A percentile compares a stretch with the other conserved stretches of the same genome.
phyloP scores from a whole-genome alignment of 2,329 filamentous ascomycete genomes.

The Neoscytalidium dimidiatum region DNA sequence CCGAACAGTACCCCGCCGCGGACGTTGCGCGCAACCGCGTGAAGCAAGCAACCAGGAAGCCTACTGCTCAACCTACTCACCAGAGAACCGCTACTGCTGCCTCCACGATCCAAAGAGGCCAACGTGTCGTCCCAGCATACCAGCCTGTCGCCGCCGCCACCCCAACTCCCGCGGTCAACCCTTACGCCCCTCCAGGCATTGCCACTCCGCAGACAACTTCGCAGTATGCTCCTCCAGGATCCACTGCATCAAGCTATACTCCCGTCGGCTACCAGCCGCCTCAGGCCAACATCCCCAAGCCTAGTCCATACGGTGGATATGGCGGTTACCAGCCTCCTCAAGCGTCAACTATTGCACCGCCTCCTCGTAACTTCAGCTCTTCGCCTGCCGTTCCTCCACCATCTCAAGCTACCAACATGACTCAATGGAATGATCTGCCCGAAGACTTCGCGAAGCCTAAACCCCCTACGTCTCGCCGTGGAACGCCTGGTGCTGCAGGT shows the following conservation, averaged over 20 bases:
- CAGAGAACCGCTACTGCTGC: slow-evolving; percentile 43
- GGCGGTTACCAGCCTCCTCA: slow-evolving; percentile 47
- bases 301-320: slow-evolving; percentile 34
- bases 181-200: slow-evolving; percentile 36
- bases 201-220: slow-evolving; percentile 32
- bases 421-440: slow-evolving; percentile 94
- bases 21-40: slow-evolving; percentile 85
- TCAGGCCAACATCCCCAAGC: slow-evolving; percentile 31
- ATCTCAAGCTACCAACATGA: slow-evolving; percentile 69
- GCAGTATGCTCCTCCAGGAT: slow-evolving; percentile 34
- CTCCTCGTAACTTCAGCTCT: slow-evolving; percentile 67
- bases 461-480: slow-evolving; percentile 63
- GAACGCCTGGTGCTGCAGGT: slow-evolving; percentile 66
- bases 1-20: slow-evolving; percentile 78
- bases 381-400: slow-evolving; percentile 67
- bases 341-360: slow-evolving; percentile 54
- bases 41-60: slow-evolving; percentile 75
- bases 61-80: slow-evolving; percentile 43
- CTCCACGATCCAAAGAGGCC: slow-evolving; percentile 32
- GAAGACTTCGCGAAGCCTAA: slow-evolving; percentile 61
- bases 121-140: slow-evolving; percentile 39
- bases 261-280: slow-evolving; percentile 56
- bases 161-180: slow-evolving; percentile 25
- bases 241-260: slow-evolving; percentile 44
- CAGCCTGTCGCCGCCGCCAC: slow-evolving; percentile 30